Evolutionary conservation across 164 flowering plant genomes (phyloP).

Genomic region (Magnolia kwangsiensis): DNA sequence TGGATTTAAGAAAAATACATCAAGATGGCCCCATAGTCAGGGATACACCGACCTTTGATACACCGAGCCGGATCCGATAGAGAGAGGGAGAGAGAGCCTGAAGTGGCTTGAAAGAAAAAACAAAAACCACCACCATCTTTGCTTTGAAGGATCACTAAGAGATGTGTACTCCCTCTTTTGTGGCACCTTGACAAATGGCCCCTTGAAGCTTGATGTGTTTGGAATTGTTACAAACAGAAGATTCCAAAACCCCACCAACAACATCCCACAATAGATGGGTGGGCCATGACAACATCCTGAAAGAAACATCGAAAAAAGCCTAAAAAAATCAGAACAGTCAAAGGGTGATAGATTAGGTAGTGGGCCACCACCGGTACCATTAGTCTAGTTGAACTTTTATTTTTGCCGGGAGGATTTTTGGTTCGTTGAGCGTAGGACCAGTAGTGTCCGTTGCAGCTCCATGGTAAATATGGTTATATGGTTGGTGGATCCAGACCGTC

Average conservation of each 20-base stretch:
- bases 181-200: conserved; percentile 25
- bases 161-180: not conserved
- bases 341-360: not conserved
- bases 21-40: no score
- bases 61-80: not conserved
- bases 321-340: not conserved
- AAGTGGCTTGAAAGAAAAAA: conserved; percentile 35
- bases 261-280: conserved; percentile 5
- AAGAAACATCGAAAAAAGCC: not conserved
- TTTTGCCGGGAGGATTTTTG: no score
- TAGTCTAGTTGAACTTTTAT: not conserved
- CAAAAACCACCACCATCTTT: conserved; percentile 20
- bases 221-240: conserved; percentile 26
- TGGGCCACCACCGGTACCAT: not conserved
- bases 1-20: no score
- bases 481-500: no score
- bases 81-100: not conserved
- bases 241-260: conserved; percentile 13
- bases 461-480: no score
- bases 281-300: conserved; percentile 14
- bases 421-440: no score
- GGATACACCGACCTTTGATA: no score
- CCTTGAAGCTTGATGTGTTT: not conserved
- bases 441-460: no score
- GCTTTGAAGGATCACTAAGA: conserved; percentile 24